Evolutionary conservation across 129 eudicot species (phyloP), one percentile per base, ranked within the genome.

Genomic region (Sambucus nigra): DNA sequence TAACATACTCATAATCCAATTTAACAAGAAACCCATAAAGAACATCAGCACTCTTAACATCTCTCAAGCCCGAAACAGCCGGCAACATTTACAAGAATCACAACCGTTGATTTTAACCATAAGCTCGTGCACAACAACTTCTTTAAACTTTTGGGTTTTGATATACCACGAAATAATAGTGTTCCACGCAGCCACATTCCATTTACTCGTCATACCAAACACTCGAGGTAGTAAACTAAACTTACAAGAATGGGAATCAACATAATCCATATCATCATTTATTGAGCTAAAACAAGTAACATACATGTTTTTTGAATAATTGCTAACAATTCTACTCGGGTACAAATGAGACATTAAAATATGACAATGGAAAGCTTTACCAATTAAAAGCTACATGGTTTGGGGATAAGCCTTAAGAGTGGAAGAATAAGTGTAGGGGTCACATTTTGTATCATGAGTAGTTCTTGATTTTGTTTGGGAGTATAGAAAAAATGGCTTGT

Each of bases 311-410:
- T 81, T 69, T 61, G 81, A 67, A 1, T 93, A 89, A 54, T 89
- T 84, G 46, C 69, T 73, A 47, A 89, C 95, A 76, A 89, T 84
- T 55, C 70, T 76, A 71, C 93, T 79, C 5, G 88, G 81, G 55
- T 71, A 42, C 64, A 63, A 38, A 22, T 46, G 55, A 16, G 79
- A 70, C 21, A 86, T 67, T 9, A 89, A 21, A 40, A 89, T 51
- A 50, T 89, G 97, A 70, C 88, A 66, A 48, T 89, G 95, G 20
- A 84, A 75, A 9, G 95, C 88, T 75, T 81, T 89, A 60, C 97
- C 97, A 23, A 76, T 41, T 29, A 41, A 39, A 55, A 81, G 47
- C 44, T 61, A 60, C 28, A 55, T 65, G 41, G 92, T 69, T 24
- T 84, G 79, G 0, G 95, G 78, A 24, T 95, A 88, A 7, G 97